These are phyloP conservation scores for Trichosanthes cucumerina DNA, from an alignment of 306 rosid genomes.

Conservation along the genomic window DNA sequence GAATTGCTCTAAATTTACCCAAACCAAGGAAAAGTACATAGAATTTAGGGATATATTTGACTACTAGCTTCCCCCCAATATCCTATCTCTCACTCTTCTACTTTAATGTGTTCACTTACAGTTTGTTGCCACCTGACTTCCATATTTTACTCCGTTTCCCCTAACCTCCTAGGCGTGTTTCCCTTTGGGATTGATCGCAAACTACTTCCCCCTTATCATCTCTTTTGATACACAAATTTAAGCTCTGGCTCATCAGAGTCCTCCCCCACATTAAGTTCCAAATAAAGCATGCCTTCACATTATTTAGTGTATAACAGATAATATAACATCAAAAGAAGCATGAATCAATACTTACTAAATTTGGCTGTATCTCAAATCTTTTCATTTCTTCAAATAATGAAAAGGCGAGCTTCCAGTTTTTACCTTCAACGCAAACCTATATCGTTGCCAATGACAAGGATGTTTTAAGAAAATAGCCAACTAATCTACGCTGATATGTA, in stretches of 20 bases:
- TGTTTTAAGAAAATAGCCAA: slow-evolving; percentile 9
- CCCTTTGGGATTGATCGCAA: neutral
- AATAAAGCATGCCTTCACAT: neutral
- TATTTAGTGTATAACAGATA: neutral
- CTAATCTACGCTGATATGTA: neutral
- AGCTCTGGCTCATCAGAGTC: neutral
- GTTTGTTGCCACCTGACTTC: neutral
- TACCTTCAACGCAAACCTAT: slow-evolving; percentile 71
- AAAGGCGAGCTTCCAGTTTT: slow-evolving; percentile 49
- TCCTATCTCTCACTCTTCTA: neutral
- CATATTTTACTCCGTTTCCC: neutral
- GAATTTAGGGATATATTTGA: neutral
- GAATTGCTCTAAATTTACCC: neutral
- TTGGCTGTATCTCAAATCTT: slow-evolving; percentile 55
- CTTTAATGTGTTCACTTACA: neutral
- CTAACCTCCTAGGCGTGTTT: neutral
- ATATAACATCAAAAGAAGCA: neutral
- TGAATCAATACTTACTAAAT: slow-evolving; percentile 42
- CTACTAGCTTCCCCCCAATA: neutral
- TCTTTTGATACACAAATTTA: neutral
- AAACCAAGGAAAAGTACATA: neutral
- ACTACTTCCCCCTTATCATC: neutral
- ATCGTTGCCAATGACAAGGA: slow-evolving; percentile 23
- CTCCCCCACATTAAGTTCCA: neutral
- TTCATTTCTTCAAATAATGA: slow-evolving; percentile 73